Conservation (phyloP, 2,329 filamentous ascomycete species). For the Harringtonia aguacate region DNA sequence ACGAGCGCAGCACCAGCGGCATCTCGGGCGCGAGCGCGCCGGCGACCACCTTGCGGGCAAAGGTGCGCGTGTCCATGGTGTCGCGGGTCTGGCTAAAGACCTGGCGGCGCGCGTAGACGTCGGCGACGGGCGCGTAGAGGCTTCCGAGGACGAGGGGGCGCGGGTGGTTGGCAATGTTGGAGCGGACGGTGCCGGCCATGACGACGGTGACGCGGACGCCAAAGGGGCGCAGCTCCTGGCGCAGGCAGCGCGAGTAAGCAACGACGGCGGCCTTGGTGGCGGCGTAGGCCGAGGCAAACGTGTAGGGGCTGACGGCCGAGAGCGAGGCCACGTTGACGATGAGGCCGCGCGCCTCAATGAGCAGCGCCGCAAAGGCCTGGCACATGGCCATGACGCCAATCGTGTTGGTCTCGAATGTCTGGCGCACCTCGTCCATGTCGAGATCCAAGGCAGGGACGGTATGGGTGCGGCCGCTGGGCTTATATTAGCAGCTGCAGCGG, state of each 20-base stretch:
- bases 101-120: conserved; percentile 34
- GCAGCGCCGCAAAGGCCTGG: conserved; percentile 35
- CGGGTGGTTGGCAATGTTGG: conserved; percentile 33
- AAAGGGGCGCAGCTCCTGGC: conserved; percentile 42
- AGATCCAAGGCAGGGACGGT: conserved; percentile 41
- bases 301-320: conserved; percentile 37
- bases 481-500: not conserved
- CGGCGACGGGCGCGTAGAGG: conserved; percentile 33
- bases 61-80: conserved; percentile 32
- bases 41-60: conserved; percentile 30
- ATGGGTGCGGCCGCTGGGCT: conserved; percentile 35
- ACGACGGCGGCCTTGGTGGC: conserved; percentile 45
- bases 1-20: conserved; percentile 20
- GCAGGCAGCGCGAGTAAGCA: conserved; percentile 40
- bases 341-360: conserved; percentile 38
- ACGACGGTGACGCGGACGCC: conserved; percentile 46
- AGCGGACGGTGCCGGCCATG: conserved; percentile 42
- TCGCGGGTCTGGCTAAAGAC: conserved; percentile 36
- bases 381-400: conserved; percentile 47
- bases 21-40: conserved; percentile 27
- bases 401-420: conserved; percentile 46
- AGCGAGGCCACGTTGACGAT: conserved; percentile 46
- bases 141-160: conserved; percentile 32
- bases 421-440: conserved; percentile 38
- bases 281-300: conserved; percentile 42